Base-by-base conservation (phyloP, 768 basidiomycete species). In the Termitomyces titanicus region DNA sequence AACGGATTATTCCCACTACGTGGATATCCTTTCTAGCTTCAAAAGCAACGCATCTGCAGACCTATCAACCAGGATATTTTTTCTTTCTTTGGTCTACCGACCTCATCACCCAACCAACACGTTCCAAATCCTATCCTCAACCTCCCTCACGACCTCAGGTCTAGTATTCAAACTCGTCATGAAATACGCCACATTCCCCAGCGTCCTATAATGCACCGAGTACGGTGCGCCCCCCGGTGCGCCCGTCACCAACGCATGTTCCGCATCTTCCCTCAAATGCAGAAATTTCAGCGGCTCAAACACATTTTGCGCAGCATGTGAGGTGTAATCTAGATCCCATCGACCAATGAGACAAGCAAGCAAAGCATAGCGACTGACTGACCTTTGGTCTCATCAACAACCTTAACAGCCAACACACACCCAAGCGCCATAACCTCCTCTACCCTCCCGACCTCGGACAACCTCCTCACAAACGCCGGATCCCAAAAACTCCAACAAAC, bases 181-280 rank as follows among this genome's bases (percentile, higher is more conserved):
- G 66, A 94, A 90, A 68, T 96, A 96, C n/a, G 88, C 88, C 9
- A 94, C 85, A 64, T 94, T 85, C 0, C 96, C 96, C 35, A 98
- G 72, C 0, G 96, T 94, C 54, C 96, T 80, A 60, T 81, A 94
- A 67, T 98, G 89, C 20, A 98, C 80, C 35, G 81, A 78, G 70
- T 86, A 86, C 5, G 82, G 74, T 17, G 74, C 75, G 34, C 83
- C 79, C 2, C 81, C 79, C 9, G 81, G 81, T 0, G 78, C 77
- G 0, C 75, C 57, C 4, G 80, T 74, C 18, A 74, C 49, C 53
- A 25, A 1, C 25, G 34, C 53, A 17, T 43, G 40, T 1, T 54
- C 49, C 29, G 11, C 57, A 57, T 6, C 66, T 65, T 24, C 61
- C 57, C 1, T 59, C 57, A 5, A 64, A 58, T n/a, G 58, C 55